phyloP scores from a whole-genome alignment of 257 asterid genomes.

The Perilla frutescens region DNA sequence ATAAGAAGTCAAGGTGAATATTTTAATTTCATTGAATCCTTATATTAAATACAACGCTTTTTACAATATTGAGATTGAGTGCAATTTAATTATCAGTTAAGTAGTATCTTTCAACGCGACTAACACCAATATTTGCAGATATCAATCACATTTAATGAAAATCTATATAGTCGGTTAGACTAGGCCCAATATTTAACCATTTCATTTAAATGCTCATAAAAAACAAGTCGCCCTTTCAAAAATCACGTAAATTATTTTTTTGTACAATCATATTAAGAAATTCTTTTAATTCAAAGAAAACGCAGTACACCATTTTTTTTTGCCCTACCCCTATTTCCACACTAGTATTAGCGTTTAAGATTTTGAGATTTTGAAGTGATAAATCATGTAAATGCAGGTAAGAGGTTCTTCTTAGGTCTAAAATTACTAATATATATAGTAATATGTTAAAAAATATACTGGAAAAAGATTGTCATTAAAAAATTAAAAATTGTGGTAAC shows the following conservation, averaged over 20 bases:
- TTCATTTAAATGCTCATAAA: background rate
- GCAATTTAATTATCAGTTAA: background rate
- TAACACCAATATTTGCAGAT: conserved; percentile 20
- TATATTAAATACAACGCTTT: background rate
- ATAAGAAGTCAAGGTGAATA: background rate
- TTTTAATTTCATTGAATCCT: conserved; percentile 19
- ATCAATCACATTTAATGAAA: conserved; percentile 33
- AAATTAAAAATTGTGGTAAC: background rate
- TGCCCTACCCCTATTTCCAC: too few relatives aligned
- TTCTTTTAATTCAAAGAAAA: too few relatives aligned
- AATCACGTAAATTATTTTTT: background rate
- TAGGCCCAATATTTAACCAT: conserved; percentile 10
- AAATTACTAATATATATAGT: too few relatives aligned
- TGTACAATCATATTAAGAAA: background rate
- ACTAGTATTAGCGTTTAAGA: too few relatives aligned
- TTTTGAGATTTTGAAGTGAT: too few relatives aligned
- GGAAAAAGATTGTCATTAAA: too few relatives aligned
- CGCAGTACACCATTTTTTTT: too few relatives aligned
- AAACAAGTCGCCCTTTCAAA: background rate
- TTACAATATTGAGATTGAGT: background rate
- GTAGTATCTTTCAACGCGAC: conserved; percentile 11
- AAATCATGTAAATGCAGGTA: too few relatives aligned
- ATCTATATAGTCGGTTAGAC: conserved; percentile 30
- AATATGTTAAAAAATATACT: too few relatives aligned
- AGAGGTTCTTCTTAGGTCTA: too few relatives aligned